Evolutionary conservation across 805 yeast genomes (phyloP), one percentile per base, ranked within the genome.

Genomic region (Tetrapisispora namnaoensis): DNA sequence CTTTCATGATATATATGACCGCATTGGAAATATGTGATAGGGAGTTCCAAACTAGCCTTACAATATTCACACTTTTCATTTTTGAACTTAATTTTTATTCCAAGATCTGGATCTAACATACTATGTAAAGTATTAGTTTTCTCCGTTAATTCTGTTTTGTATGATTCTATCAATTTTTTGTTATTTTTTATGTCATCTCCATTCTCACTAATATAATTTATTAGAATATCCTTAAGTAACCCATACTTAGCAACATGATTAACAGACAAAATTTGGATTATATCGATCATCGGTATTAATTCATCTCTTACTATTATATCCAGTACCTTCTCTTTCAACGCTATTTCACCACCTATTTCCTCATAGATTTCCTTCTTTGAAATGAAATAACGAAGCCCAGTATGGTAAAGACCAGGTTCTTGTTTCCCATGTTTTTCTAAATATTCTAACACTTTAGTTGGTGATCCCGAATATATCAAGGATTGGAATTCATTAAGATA

Each of bases 1-100:
- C 83, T 71, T 55, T 83, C 86, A 60, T 93, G 98, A 60, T 79
- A 89, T 2, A 93, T 79, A 59, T 93, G 99, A 30, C 75, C 74
- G 68, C 99, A 93, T 53, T 80, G 77, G 70, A 91, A 93, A 57
- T 86, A 95, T 0, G 86, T 77, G 2, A 83, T 75, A 0, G 98
- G 97, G 39, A 82, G 72, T 50, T 86, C 95, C 20, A 91, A 67
- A 13, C 77, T 73, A 40, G 75, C 69, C 10, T 76, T 70, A 61
- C 96, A 90, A 17, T 78, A 72, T 14, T 78, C 69, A 59, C 96
- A 90, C 36, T 71, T 71, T 27, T 80, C 73, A 52, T 78, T 77
- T 56, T 82, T 87, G 3, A 82, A 46, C 35, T 53, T 53, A 1
- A 63, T 53, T 17, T 75, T 55, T 66, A 74, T 9, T 76, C 81